Base-by-base conservation (phyloP, 1,284 basidiomycete genomes). In the Cutaneotrichosporon daszewskae region DNA sequence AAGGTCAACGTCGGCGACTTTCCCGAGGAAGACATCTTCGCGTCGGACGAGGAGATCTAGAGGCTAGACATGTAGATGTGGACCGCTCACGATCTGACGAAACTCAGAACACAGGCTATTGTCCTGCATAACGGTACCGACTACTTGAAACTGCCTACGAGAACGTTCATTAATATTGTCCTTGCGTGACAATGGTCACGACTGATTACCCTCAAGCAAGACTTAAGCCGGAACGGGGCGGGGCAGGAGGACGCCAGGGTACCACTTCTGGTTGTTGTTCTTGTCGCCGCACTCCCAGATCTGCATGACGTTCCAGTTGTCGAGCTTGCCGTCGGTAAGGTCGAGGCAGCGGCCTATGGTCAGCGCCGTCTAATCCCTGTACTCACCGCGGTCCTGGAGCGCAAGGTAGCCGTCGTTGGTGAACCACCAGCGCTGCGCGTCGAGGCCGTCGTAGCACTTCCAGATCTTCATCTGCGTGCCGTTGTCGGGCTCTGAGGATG, bases 1-100 rank as follows among this genome's bases (percentile, higher is more conserved):
- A 85, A 82, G 64, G 80, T 97, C 10, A 77, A 72, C 32, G 76
- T 88, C 5, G 92, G 94, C 1, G 85, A 97, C 65, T 96, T 79
- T 66, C 88, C 90, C 0, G 81, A 84, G 18, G 79, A 85, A 58
- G 86, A 89, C 41, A 73, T 88, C 22, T 60, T 74, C 45, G 66
- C 59, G 11, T 74, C 81, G 45, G 80, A 81, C 41, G 85, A 90
- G 57, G 87, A 90, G 69, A 85, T 88, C 76, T 86, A 75, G 27
- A 31, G n/a, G n/a, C n/a, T 19, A 13, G 27, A 37, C 24, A 11
- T 26, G 24, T 14, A 11, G 18, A 29, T 38, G 35, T 20, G 35
- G 24, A n/a, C n/a, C n/a, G n/a, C n/a, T n/a, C n/a, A n/a, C n/a
- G n/a, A n/a, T n/a, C n/a, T n/a, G n/a, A n/a, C n/a, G n/a, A n/a